Conservation (phyloP, 345 rosid genomes). For the Litchi chinensis region DNA sequence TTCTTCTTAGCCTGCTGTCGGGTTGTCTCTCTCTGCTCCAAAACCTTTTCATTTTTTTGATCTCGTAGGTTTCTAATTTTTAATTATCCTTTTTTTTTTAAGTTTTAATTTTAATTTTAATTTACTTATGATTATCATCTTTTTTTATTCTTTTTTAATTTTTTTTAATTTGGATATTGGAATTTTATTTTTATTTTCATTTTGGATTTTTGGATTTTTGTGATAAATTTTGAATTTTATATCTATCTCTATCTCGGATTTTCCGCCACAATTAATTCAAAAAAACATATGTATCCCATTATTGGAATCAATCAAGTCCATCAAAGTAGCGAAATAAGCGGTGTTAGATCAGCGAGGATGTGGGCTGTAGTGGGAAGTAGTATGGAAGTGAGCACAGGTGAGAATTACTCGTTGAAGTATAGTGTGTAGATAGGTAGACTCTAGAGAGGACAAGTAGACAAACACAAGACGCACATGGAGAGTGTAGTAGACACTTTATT, state of each 20-base stretch:
- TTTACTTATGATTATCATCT: neutral
- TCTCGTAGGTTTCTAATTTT: neutral
- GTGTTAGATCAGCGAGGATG: conserved; percentile 6
- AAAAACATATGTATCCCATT: too few relatives aligned
- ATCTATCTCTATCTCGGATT: neutral
- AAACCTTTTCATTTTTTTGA: conserved; percentile 3
- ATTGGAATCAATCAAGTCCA: too few relatives aligned
- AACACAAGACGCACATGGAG: conserved; percentile 20
- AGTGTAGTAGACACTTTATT: neutral
- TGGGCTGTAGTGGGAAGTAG: neutral
- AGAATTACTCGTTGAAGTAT: neutral
- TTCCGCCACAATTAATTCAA: neutral
- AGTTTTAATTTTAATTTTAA: neutral
- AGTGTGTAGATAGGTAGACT: neutral
- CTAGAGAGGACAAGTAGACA: neutral
- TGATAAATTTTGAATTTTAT: neutral
- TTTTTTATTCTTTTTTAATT: conserved; percentile 21
- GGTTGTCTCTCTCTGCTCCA: conserved; percentile 3
- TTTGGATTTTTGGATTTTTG: neutral
- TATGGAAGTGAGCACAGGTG: conserved; percentile 10
- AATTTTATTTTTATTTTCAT: conserved; percentile 23
- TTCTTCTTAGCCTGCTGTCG: conserved; percentile 30
- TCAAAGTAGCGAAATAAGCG: too few relatives aligned
- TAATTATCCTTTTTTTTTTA: neutral
- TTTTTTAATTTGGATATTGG: conserved; percentile 19